Base-by-base conservation (phyloP, 148 eudicot species). In the Simmondsia chinensis region DNA sequence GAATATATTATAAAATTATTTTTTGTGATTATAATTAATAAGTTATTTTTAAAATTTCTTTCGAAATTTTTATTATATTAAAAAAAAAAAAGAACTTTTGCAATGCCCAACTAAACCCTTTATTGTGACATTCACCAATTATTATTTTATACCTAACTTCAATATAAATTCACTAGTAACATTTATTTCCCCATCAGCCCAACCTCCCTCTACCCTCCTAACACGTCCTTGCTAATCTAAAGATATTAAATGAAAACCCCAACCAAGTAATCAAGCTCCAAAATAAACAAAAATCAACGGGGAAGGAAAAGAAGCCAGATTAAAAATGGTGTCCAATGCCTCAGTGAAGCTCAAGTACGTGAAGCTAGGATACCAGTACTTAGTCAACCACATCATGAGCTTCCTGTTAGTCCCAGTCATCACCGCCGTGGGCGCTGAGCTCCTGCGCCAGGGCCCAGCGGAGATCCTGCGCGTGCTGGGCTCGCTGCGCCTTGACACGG, bases 341-440 rank as follows among this genome's bases (percentile, higher is more conserved):
- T 66, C 80, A 0, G 70, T 78, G 2, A 78, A 49, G 59, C 76
- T 78, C 32, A 82, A 82, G 51, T 74, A 75, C 26, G 74, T 75
- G 0, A 83, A 83, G 33, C 74, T 76, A 37, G 84, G 84, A 9
- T 83, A 76, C 65, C 72, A 71, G 21, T 80, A 80, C 71, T 60
- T 83, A 8, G 76, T 76, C 4, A 83, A 83, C 64, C 58, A 83
- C 69, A 43, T 83, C 39, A 30, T 83, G 18, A 56, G 74, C 6
- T 48, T 83, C 37, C 2, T 76, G 3, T 60, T 80, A 22, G 13
- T 80, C 18, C 79, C 88, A 1, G 47, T 76, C 13, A 69, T 71
- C 61, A 50, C 50, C 15, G 72, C 49, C 1, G 18, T 65, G 14
- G 1, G 33, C 3, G 2, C 74, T 4, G 69, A 74, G 28, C n/a